Evolutionary conservation across 805 yeast genomes (phyloP).

Genomic region (Spathaspora gorwiae): DNA sequence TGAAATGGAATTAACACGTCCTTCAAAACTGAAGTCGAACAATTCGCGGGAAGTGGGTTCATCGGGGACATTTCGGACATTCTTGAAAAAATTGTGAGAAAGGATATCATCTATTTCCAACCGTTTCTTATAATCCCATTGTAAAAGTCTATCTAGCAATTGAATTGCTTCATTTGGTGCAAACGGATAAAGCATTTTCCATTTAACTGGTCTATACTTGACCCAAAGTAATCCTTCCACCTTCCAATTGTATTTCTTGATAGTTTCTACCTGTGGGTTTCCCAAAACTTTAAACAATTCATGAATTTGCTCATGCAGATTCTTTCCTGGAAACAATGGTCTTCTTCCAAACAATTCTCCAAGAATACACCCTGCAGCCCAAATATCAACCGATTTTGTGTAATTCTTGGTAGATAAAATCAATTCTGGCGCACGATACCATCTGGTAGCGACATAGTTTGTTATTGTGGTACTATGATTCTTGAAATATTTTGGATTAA

Average conservation of each 20-base stretch:
- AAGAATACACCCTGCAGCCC: slow-evolving; percentile 92
- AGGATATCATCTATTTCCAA: slow-evolving; percentile 53
- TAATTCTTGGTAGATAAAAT: slow-evolving; percentile 58
- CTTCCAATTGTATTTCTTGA: slow-evolving; percentile 29
- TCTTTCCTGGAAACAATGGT: slow-evolving; percentile 76
- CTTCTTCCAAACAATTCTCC: slow-evolving; percentile 79
- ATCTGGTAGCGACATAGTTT: slow-evolving; percentile 87
- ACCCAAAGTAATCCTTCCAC: slow-evolving; percentile 28
- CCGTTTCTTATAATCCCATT: slow-evolving; percentile 62
- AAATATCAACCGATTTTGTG: slow-evolving; percentile 71
- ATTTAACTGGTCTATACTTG: slow-evolving; percentile 34
- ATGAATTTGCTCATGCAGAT: slow-evolving; percentile 64
- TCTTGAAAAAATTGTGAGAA: slow-evolving; percentile 49
- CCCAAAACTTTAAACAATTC: slow-evolving; percentile 72
- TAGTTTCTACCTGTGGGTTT: slow-evolving; percentile 50
- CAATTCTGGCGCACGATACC: slow-evolving; percentile 95
- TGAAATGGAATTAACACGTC: slow-evolving; percentile 8
- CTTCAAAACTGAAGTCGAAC: slow-evolving; percentile 70
- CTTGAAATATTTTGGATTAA: slow-evolving; percentile 31
- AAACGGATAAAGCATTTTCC: slow-evolving; percentile 59
- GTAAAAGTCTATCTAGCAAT: slow-evolving; percentile 50
- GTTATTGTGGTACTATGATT: slow-evolving; percentile 50
- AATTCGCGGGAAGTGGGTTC: slow-evolving; percentile 50
- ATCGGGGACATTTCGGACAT: slow-evolving; percentile 49
- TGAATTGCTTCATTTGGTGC: slow-evolving; percentile 46